Evolutionary conservation across 306 rosid genomes (phyloP).

Genomic region (Dalbergia cultrata): DNA sequence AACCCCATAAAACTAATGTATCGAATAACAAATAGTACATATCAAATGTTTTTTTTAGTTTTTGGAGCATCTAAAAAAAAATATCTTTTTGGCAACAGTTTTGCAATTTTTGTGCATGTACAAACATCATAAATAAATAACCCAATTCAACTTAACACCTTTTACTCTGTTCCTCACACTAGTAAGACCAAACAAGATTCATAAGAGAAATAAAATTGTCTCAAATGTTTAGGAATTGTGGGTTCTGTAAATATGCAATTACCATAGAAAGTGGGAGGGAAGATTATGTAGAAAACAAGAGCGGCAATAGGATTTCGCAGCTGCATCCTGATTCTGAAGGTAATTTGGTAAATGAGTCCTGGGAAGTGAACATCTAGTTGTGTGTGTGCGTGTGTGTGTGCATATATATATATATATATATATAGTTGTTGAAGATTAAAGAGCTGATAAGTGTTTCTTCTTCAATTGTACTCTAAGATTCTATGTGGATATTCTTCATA

Average conservation of each 20-base stretch:
- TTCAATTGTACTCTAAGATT: conserved; percentile 73
- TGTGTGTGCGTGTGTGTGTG: not conserved
- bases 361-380: conserved; percentile 27
- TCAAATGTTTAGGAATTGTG: not conserved
- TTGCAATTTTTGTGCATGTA: not conserved
- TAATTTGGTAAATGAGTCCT: conserved; percentile 25
- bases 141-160: not conserved
- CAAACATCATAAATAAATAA: not conserved
- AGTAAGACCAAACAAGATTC: not conserved
- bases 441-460: conserved; percentile 34
- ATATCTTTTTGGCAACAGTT: not conserved
- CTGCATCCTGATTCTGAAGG: conserved; percentile 56
- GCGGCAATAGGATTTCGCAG: conserved; percentile 39
- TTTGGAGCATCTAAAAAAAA: too few species aligned
- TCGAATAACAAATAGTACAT: too few species aligned
- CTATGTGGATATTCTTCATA: conserved; percentile 56
- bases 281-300: conserved; percentile 50
- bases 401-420: not conserved
- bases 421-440: not conserved
- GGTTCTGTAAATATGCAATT: conserved; percentile 33
- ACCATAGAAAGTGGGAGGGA: conserved; percentile 56
- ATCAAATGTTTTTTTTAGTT: too few species aligned
- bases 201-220: not conserved
- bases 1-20: too few species aligned
- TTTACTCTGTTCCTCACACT: not conserved